phyloP scores from a whole-genome alignment of 305 asterid species.

The Salvia sclarea region DNA sequence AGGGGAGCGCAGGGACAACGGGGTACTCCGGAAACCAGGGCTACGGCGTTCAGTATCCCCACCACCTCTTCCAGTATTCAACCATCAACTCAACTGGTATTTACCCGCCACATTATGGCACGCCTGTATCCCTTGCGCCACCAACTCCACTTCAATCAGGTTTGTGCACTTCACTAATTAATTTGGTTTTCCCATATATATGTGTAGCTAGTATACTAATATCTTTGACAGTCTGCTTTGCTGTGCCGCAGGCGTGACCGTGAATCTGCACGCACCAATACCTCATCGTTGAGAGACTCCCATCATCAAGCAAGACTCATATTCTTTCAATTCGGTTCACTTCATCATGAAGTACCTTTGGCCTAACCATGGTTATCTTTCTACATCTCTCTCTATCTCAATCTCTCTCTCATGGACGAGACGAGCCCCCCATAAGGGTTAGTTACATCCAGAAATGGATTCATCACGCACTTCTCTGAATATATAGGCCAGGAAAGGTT shows the following conservation, averaged over 20 bases:
- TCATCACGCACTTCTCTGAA: slow-evolving; percentile 47
- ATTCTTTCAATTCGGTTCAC: slow-evolving; percentile 38
- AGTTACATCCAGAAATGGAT: slow-evolving; percentile 44
- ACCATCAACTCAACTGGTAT: slow-evolving; percentile 53
- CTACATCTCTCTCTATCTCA: slow-evolving; percentile 26
- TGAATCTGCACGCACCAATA: slow-evolving; percentile 60
- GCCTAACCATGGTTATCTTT: slow-evolving; percentile 94
- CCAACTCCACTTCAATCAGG: slow-evolving; percentile 88
- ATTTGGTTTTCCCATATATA: not conserved
- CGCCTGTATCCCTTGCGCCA: slow-evolving; percentile 81
- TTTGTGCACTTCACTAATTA: slow-evolving; percentile 27
- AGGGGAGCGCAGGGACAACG: slow-evolving; percentile 54
- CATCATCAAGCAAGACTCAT: slow-evolving; percentile 38
- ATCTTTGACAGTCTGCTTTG: slow-evolving; percentile 92
- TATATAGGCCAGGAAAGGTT: slow-evolving; percentile 87
- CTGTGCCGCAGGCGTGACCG: slow-evolving; percentile 96
- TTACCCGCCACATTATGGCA: slow-evolving; percentile 76
- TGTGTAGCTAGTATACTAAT: slow-evolving; percentile 50
- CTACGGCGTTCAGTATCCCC: slow-evolving; percentile 80
- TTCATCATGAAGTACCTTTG: slow-evolving; percentile 50
- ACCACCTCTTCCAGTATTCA: slow-evolving; percentile 80
- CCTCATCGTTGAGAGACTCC: slow-evolving; percentile 69
- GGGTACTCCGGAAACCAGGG: slow-evolving; percentile 61
- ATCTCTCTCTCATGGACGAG: slow-evolving; percentile 49
- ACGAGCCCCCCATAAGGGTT: slow-evolving; percentile 68